Evolutionary conservation across 75 land plant genomes (phyloP).

Genomic region (Sequoia sempervirens): DNA sequence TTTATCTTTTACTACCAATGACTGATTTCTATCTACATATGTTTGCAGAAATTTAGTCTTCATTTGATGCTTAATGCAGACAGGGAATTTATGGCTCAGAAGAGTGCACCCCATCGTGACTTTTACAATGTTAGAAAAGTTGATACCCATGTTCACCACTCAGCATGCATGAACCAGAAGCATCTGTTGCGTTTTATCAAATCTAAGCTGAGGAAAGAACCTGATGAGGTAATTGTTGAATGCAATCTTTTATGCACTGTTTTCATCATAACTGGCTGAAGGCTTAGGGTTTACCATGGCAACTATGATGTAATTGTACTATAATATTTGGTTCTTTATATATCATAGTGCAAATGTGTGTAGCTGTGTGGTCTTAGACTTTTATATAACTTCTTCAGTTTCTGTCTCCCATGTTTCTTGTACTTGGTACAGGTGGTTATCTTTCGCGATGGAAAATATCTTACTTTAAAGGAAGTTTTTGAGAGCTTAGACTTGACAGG

Average conservation of each 20-base stretch:
- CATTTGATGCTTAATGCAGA: conserved; percentile 98
- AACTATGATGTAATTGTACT: not conserved
- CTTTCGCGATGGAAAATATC: conserved; percentile 91
- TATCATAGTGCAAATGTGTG: not conserved
- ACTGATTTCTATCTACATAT: not conserved
- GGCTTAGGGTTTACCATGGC: not conserved
- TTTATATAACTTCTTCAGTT: not conserved
- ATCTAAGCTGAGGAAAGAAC: conserved; percentile 93
- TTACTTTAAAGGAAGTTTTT: conserved; percentile 94
- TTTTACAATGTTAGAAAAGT: conserved; percentile 97
- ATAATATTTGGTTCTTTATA: not conserved
- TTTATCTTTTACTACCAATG: not conserved
- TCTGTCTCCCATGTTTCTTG: not conserved
- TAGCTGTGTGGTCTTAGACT: not conserved
- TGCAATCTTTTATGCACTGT: not conserved
- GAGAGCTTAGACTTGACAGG: conserved; percentile 95
- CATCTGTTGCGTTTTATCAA: conserved; percentile 95
- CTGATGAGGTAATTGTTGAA: conserved; percentile 68
- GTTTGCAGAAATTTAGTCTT: conserved; percentile 89
- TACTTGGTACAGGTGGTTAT: conserved; percentile 76
- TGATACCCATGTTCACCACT: conserved; percentile 97
- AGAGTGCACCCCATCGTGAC: conserved; percentile 97
- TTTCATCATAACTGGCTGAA: not conserved
- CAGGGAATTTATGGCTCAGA: conserved; percentile 92
- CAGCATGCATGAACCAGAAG: conserved; percentile 99